These are phyloP conservation scores for Chaetomidium leptoderma DNA, from an alignment of 495 filamentous ascomycete species.

Conservation along the genomic window DNA sequence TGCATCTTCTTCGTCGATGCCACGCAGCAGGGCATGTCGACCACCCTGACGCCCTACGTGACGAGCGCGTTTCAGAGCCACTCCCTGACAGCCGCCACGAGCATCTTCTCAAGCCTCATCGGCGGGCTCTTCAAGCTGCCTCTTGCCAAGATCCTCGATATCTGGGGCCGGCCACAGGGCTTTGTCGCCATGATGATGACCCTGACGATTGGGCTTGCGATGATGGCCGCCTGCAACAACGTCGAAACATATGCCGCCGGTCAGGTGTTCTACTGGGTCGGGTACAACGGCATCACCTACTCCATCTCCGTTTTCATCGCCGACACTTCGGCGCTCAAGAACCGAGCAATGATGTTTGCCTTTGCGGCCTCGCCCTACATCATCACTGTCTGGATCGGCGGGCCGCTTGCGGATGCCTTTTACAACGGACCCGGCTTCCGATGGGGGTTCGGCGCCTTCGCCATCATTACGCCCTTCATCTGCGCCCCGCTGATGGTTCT, in stretches of 20 bases:
- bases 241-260: conserved; percentile 50
- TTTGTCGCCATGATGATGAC: conserved; percentile 37
- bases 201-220: conserved; percentile 40
- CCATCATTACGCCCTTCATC: conserved; percentile 54
- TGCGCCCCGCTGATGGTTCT: conserved; percentile 51
- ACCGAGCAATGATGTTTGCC: conserved; percentile 59
- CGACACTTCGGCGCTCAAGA: conserved; percentile 60
- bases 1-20: conserved; percentile 48
- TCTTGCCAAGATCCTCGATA: conserved; percentile 60
- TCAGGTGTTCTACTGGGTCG: conserved; percentile 52
- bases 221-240: conserved; percentile 51
- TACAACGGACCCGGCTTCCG: conserved; percentile 49
- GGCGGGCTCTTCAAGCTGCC: conserved; percentile 58
- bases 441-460: conserved; percentile 61
- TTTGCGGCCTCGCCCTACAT: conserved; percentile 64
- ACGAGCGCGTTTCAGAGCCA: conserved; percentile 45
- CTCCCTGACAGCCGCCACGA: conserved; percentile 46
- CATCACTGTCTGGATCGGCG: conserved; percentile 53
- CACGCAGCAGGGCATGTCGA: conserved; percentile 41
- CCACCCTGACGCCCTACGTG: conserved; percentile 42
- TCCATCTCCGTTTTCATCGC: conserved; percentile 60
- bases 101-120: conserved; percentile 51
- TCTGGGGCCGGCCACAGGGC: conserved; percentile 55
- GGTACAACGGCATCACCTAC: conserved; percentile 55
- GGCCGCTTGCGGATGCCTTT: conserved; percentile 45